phyloP scores from a whole-genome alignment of 805 yeast species.

The Yarrowia deformans region DNA sequence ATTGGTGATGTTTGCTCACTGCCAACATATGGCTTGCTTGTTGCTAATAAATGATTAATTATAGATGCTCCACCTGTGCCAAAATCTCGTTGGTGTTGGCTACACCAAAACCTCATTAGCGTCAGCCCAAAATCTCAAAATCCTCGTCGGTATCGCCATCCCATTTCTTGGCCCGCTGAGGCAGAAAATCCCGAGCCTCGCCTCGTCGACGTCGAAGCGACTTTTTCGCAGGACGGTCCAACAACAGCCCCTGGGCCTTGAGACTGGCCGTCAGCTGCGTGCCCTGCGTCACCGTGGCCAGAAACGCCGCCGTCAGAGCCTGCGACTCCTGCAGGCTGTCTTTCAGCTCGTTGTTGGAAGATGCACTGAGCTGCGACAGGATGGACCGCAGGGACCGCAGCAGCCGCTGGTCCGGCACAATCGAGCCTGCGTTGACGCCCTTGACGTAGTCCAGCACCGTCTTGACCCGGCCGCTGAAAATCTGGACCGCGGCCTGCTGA shows the following conservation, averaged over 20 bases:
- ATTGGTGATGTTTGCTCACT: too few species aligned
- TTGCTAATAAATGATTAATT: background rate
- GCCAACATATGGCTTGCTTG: too few species aligned
- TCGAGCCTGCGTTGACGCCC: constrained; percentile 8
- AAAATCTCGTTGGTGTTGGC: too few species aligned
- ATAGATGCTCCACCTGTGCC: too few species aligned
- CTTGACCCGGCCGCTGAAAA: constrained; percentile 54
- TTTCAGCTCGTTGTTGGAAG: constrained; percentile 5
- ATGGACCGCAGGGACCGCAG: constrained; percentile 23
- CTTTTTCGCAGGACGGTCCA: constrained; percentile 7
- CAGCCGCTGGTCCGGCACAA: constrained; percentile 30
- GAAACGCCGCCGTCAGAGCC: constrained; percentile 27
- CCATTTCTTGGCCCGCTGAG: constrained; percentile 24
- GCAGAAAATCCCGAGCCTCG: background rate
- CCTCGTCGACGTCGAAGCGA: constrained; percentile 18
- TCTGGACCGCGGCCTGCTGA: constrained; percentile 48
- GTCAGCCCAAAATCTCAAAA: too few species aligned
- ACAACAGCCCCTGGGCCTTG: constrained; percentile 2
- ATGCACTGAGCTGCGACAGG: constrained; percentile 25
- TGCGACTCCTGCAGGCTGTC: constrained; percentile 25
- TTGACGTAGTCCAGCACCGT: constrained; percentile 50
- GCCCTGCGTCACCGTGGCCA: constrained; percentile 24
- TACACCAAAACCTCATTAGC: too few species aligned
- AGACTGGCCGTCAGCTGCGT: constrained; percentile 28
- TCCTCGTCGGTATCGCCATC: constrained; percentile 27